Evolutionary conservation across 2,329 filamentous ascomycete species (phyloP), one percentile per base, ranked within the genome.

Genomic region (Hymenoscyphus salicellus): DNA sequence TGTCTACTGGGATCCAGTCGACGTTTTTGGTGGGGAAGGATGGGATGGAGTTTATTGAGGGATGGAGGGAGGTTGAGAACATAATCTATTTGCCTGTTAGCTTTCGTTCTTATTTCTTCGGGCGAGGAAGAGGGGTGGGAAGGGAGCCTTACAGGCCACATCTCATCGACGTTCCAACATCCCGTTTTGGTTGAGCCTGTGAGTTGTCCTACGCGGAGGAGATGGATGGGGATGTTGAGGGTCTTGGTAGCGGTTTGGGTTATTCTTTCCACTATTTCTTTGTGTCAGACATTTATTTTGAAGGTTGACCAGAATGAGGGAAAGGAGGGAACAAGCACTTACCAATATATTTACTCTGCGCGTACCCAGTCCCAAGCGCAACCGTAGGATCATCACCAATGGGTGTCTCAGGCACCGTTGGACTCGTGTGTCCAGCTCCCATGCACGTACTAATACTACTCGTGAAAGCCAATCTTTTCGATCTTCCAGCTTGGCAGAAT

Each of bases 291-390:
- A 41, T 41, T 17, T n/a, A 11, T 17, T 17, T n/a, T n/a, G n/a
- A n/a, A n/a, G n/a, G n/a, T n/a, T n/a, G n/a, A n/a, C n/a, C 17
- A 41, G 17, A 10, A 41, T 41, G 14, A 26, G 26, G 23, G 16
- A 33, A 28, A 28, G 20, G 38, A 55, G 52, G 23, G 32, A 43
- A 41, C n/a, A n/a, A n/a, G n/a, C n/a, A n/a, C 17, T n/a, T 64
- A 70, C 71, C 63, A 23, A 74, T 71, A 46, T 71, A 74, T 70
- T 74, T 74, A 55, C 69, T 71, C 56, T 72, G 69, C 16, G 71
- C 71, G 41, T 74, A 74, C 4, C 72, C 72, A 4, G 69, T 74
- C 8, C 63, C 46, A 14, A 72, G 61, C 3, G 71, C 69, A 20
- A 69, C 65, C 1, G 59, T 61, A 2, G 70, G 69, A 58, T 72